A percentile compares a stretch with the other conserved stretches of the same genome.
phyloP scores from a whole-genome alignment of 2,329 filamentous ascomycete genomes.

The Emergomyces pasteurianus region DNA sequence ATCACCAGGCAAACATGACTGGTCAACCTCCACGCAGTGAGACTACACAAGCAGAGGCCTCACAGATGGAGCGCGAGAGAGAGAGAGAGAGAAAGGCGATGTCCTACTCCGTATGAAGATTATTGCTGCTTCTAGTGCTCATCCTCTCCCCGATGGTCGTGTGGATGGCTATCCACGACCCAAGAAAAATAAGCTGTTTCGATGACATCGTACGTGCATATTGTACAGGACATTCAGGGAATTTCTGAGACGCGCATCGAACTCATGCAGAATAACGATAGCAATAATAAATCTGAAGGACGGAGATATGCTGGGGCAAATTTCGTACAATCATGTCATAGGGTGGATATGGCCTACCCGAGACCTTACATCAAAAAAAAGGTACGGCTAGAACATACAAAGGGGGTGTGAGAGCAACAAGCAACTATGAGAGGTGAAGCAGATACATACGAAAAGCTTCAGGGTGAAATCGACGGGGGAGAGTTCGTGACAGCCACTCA shows the following conservation, averaged over 20 bases:
- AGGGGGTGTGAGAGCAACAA: background rate
- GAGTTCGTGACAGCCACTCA: constrained; percentile 2
- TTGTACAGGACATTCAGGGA: background rate
- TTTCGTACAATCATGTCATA: background rate
- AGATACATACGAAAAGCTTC: background rate
- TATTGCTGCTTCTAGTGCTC: background rate
- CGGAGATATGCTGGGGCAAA: background rate
- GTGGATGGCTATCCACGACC: background rate
- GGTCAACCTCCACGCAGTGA: background rate
- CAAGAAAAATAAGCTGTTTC: background rate
- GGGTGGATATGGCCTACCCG: background rate
- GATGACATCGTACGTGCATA: background rate
- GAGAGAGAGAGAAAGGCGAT: too few species aligned
- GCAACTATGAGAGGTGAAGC: background rate
- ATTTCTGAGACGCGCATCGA: background rate
- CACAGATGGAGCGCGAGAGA: too few species aligned
- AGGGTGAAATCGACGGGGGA: background rate
- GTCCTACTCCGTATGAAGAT: too few species aligned
- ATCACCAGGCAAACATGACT: background rate
- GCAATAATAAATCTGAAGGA: background rate
- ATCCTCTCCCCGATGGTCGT: background rate
- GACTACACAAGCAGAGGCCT: too few species aligned
- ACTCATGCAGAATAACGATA: background rate
- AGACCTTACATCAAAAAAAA: too few species aligned
- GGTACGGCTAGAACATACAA: background rate